Base-by-base conservation (phyloP, 495 filamentous ascomycete species). In the Niebla homalea region DNA sequence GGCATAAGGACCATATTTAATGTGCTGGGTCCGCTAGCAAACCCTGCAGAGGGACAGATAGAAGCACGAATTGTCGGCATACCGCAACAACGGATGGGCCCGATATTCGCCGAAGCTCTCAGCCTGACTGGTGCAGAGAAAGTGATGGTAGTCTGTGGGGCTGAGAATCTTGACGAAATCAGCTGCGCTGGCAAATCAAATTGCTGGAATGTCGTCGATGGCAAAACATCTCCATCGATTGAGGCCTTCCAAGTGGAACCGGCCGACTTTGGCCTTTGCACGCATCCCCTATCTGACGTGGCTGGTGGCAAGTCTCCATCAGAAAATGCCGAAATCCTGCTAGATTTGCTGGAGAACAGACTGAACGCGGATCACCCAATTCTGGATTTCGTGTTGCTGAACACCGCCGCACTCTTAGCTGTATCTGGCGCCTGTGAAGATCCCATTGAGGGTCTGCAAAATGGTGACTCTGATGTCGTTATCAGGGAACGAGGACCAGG, bases 1-100 rank as follows among this genome's bases (percentile, higher is more conserved):
- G 88, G 87, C 45, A 85, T 89, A 67, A 78, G 90, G 40, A 97
- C 92, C 1, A 89, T 98, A 58, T 98, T 97, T 78, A 97, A 98
- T 66, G 73, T 97, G 0, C 76, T 97, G 47, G 92, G 93, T 2
- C 93, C 93, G 2, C 73, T 99, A 14, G 80, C 87, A 19, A 96
- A 96, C 63, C 93, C 92, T 0, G 70, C 89, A 4, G 83, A 94
- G 57, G 75, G 67, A 41, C 72, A 75, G 2, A 76, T 97, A 32
- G 92, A 97, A 65, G 89, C 92, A 2, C 80, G 93, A 20, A 73
- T 99, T 38, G 76, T 99, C 14, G 92, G 92, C 43, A 89, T 96
- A 16, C 88, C 89, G n/a, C 80, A 89, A 50, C 72, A 79, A 55
- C 82, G 83, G 48, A 74, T 99, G 21, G 93, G 90, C 1, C 80